Conservation (phyloP, 2,329 filamentous ascomycete species). For the Cryphonectria parasitica region DNA sequence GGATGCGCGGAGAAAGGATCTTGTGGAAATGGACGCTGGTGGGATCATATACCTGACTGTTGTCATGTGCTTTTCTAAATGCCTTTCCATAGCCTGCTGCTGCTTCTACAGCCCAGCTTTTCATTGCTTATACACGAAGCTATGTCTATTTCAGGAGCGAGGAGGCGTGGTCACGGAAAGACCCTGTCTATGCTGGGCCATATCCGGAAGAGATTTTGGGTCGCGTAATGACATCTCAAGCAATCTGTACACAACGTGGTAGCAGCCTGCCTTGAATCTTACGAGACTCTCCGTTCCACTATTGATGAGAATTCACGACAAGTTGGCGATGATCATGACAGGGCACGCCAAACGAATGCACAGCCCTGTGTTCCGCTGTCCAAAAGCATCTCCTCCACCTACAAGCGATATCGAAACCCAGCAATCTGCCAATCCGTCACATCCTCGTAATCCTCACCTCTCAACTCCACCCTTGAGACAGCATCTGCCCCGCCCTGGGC, state of each 20-base stretch:
- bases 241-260: background rate
- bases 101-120: background rate
- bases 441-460: constrained; percentile 57
- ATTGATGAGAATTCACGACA: background rate
- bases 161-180: background rate
- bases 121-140: background rate
- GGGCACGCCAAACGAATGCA: background rate
- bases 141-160: background rate
- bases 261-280: background rate
- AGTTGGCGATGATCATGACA: background rate
- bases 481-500: constrained; percentile 34
- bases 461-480: constrained; percentile 43
- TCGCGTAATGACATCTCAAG: background rate
- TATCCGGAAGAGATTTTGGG: background rate
- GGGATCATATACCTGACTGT: constrained; percentile 13
- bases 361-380: background rate
- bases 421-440: constrained; percentile 62
- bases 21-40: background rate
- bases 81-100: background rate
- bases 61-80: background rate
- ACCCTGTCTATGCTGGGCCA: background rate
- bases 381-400: background rate
- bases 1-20: background rate
- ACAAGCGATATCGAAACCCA: constrained; percentile 60
- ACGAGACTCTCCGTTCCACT: background rate